A percentile compares a stretch with the other conserved stretches of the same genome.
Conservation (phyloP, 176 grass and related monocot genomes). For the Bothriochloa decipiens region DNA sequence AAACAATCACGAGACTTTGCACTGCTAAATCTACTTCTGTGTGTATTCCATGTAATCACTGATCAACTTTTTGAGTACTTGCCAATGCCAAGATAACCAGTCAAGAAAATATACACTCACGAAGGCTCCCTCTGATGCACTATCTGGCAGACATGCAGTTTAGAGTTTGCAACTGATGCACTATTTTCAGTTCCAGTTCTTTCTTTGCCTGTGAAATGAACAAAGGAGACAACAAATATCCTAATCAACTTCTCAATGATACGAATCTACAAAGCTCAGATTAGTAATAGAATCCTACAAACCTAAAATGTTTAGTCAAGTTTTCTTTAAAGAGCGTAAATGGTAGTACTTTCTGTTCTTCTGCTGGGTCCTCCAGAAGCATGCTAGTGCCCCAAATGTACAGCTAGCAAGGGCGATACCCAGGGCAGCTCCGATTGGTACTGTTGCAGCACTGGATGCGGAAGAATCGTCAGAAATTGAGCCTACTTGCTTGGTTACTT, state of each 20-base stretch:
- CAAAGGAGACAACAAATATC: constrained; percentile 42
- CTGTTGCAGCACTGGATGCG: constrained; percentile 56
- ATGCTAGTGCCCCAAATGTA: constrained; percentile 87
- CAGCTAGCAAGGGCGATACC: constrained; percentile 76
- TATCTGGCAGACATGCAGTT: not conserved
- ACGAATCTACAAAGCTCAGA: constrained; percentile 39
- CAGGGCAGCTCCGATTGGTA: constrained; percentile 83
- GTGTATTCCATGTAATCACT: constrained; percentile 24
- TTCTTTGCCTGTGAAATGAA: constrained; percentile 88
- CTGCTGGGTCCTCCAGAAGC: constrained; percentile 93
- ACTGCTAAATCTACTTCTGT: not conserved
- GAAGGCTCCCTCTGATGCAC: constrained; percentile 29
- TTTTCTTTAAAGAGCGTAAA: constrained; percentile 96
- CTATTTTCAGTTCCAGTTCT: constrained; percentile 80
- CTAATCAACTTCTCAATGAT: constrained; percentile 44
- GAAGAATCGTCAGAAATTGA: constrained; percentile 46
- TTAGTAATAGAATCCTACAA: constrained; percentile 57
- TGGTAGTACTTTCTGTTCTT: constrained; percentile 99
- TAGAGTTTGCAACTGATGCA: constrained; percentile 19
- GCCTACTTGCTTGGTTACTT: constrained; percentile 40
- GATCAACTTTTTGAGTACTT: constrained; percentile 24
- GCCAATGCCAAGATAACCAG: constrained; percentile 12
- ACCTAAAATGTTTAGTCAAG: constrained; percentile 76
- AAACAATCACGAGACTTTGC: constrained; percentile 20
- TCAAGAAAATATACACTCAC: constrained; percentile 50